Conservation (phyloP, 2,329 filamentous ascomycete species). For the Balansia obtecta region DNA sequence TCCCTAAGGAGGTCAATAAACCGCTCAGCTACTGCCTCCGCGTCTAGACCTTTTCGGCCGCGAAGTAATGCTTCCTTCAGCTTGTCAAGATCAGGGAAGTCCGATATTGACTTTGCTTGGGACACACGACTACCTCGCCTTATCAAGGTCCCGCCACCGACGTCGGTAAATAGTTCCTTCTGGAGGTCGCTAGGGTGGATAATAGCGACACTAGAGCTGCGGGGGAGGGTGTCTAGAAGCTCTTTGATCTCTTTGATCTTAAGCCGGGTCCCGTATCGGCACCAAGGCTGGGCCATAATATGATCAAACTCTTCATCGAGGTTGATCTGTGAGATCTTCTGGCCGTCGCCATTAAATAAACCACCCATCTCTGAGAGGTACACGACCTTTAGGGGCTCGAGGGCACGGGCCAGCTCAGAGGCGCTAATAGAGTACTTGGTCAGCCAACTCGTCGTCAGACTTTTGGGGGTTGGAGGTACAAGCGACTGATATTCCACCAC, state of each 20-base stretch:
- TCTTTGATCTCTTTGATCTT: conserved; percentile 99
- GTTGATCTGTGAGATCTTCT: conserved; percentile 96
- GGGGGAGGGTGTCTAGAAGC: conserved; percentile 74
- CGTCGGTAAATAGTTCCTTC: conserved; percentile 94
- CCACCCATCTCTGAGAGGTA: conserved; percentile 98
- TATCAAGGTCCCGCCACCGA: conserved; percentile 85
- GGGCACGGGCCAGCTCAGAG: conserved; percentile 55
- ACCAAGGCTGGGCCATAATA: conserved; percentile 90
- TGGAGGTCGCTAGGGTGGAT: conserved; percentile 93
- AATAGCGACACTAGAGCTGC: conserved; percentile 89
- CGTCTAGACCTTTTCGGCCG: conserved; percentile 71
- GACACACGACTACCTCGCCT: conserved; percentile 53
- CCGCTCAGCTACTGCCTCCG: conserved; percentile 70
- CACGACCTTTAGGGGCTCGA: conserved; percentile 93
- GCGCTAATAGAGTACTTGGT: too few relatives aligned
- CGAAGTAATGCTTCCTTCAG: conserved; percentile 74
- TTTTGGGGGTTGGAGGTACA: too few relatives aligned
- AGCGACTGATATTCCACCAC: too few relatives aligned
- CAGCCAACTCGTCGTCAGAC: too few relatives aligned
- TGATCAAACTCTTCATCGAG: conserved; percentile 91
- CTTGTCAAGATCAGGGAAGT: conserved; percentile 64
- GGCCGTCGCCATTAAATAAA: conserved; percentile 80
- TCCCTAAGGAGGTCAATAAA: conserved; percentile 70
- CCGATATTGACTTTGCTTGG: conserved; percentile 38
- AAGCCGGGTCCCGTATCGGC: conserved; percentile 82